These are phyloP conservation scores for Trichothecium roseum DNA, from an alignment of 2,329 filamentous ascomycete species.

Conservation along the genomic window DNA sequence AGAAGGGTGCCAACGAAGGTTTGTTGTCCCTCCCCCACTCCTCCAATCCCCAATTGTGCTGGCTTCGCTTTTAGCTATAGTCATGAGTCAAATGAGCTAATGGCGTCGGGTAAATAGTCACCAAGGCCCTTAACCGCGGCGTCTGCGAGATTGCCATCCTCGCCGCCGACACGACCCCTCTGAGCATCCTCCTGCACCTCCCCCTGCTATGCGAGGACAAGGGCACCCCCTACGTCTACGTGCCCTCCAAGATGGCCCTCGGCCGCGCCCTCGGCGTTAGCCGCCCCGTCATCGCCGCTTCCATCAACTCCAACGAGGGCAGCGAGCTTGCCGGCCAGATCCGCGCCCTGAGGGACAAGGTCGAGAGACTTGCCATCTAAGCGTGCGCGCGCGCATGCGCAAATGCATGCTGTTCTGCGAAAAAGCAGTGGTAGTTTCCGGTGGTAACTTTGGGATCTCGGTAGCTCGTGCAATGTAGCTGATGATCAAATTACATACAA, in stretches of 20 bases:
- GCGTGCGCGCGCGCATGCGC: too few relatives aligned
- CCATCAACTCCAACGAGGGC: slow-evolving; percentile 87
- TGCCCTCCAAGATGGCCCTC: slow-evolving; percentile 71
- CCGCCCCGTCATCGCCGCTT: slow-evolving; percentile 75
- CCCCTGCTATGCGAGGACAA: slow-evolving; percentile 67
- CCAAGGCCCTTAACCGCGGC: slow-evolving; percentile 85
- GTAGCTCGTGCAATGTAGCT: background rate
- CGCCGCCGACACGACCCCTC: slow-evolving; percentile 76
- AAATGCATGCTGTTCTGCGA: too few relatives aligned
- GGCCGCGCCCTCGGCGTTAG: slow-evolving; percentile 85
- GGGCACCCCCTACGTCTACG: slow-evolving; percentile 49
- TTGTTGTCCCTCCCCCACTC: too few relatives aligned
- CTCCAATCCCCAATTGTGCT: background rate
- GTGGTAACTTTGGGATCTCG: too few relatives aligned
- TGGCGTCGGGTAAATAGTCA: slow-evolving; percentile 27
- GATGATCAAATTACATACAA: too few relatives aligned
- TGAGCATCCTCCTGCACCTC: slow-evolving; percentile 81
- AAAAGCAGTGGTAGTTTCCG: too few relatives aligned
- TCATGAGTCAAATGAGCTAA: background rate
- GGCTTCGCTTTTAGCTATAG: too few relatives aligned
- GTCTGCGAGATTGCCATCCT: slow-evolving; percentile 83
- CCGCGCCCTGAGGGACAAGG: slow-evolving; percentile 81
- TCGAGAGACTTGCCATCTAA: slow-evolving; percentile 92
- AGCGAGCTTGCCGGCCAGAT: slow-evolving; percentile 84
- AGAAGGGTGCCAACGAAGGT: slow-evolving; percentile 80